These are phyloP conservation scores for Grifola frondosa DNA, from an alignment of 1,284 basidiomycete genomes.

Conservation along the genomic window DNA sequence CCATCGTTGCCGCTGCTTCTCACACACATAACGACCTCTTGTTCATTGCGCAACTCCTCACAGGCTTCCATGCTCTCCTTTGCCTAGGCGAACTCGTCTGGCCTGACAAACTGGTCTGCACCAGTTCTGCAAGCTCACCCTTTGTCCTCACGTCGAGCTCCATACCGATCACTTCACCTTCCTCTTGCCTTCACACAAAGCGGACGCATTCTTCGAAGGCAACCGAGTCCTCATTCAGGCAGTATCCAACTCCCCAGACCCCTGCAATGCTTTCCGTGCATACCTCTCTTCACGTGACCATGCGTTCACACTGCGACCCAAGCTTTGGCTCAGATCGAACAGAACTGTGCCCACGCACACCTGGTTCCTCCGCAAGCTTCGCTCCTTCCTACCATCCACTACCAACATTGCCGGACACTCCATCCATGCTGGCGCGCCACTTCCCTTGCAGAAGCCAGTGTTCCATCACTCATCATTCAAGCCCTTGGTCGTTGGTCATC, in stretches of 20 bases:
- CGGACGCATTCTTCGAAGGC: conserved; percentile 20
- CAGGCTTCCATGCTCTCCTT: conserved; percentile 32
- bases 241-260: background rate
- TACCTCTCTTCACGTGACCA: conserved; percentile 20
- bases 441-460: conserved; percentile 29
- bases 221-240: background rate
- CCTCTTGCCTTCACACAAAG: conserved; percentile 33
- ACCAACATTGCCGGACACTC: conserved; percentile 35
- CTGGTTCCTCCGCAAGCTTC: conserved; percentile 26
- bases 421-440: conserved; percentile 37
- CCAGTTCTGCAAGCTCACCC: conserved; percentile 23
- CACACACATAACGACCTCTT: conserved; percentile 27
- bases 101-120: conserved; percentile 19
- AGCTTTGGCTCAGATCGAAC: conserved; percentile 17
- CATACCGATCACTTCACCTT: conserved; percentile 13
- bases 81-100: conserved; percentile 32
- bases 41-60: conserved; percentile 26
- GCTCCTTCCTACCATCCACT: conserved; percentile 10
- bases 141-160: conserved; percentile 13
- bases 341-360: conserved; percentile 24
- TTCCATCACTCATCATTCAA: conserved; percentile 34
- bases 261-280: background rate
- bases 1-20: no score
- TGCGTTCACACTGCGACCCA: conserved; percentile 13
- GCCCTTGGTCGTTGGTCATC: conserved; percentile 39